phyloP scores from a whole-genome alignment of 108 stramenopile genomes.

The Nitzschia sp. region DNA sequence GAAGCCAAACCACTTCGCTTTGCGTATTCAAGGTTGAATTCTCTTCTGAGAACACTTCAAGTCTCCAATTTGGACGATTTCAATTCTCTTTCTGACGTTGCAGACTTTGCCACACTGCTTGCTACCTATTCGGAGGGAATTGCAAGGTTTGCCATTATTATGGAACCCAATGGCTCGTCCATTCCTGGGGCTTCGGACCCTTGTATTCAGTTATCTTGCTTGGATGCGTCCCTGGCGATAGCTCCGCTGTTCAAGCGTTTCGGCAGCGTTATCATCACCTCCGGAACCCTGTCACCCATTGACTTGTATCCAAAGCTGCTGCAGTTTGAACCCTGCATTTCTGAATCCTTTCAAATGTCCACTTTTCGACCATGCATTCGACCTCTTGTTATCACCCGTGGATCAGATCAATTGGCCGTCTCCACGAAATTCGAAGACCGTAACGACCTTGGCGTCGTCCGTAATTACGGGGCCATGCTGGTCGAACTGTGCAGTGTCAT shows the following conservation, averaged over 20 bases:
- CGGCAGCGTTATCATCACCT: conserved; percentile 95
- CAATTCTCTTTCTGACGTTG: conserved; percentile 92
- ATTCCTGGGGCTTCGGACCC: conserved; percentile 85
- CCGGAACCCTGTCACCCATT: conserved; percentile 97
- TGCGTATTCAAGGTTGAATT: conserved; percentile 92
- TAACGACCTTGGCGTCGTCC: conserved; percentile 91
- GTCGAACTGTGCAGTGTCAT: conserved; percentile 88
- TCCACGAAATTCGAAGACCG: conserved; percentile 90
- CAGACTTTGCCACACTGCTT: conserved; percentile 95
- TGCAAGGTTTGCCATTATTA: conserved; percentile 93
- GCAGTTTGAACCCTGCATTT: conserved; percentile 95
- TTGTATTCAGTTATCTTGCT: conserved; percentile 93
- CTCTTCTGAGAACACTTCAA: conserved; percentile 87
- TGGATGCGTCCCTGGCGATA: conserved; percentile 98
- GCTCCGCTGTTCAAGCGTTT: conserved; percentile 97
- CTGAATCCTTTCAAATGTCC: conserved; percentile 95
- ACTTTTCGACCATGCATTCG: conserved; percentile 98
- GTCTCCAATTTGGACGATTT: conserved; percentile 92
- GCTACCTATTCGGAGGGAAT: conserved; percentile 95
- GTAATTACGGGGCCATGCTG: conserved; percentile 79
- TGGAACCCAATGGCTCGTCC: conserved; percentile 92
- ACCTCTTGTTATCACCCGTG: conserved; percentile 95
- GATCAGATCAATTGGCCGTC: conserved; percentile 89
- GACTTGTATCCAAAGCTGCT: conserved; percentile 98
- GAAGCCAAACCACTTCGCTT: conserved; percentile 96